Conservation (phyloP, 2,329 filamentous ascomycete genomes). For the Colletotrichum tropicale region DNA sequence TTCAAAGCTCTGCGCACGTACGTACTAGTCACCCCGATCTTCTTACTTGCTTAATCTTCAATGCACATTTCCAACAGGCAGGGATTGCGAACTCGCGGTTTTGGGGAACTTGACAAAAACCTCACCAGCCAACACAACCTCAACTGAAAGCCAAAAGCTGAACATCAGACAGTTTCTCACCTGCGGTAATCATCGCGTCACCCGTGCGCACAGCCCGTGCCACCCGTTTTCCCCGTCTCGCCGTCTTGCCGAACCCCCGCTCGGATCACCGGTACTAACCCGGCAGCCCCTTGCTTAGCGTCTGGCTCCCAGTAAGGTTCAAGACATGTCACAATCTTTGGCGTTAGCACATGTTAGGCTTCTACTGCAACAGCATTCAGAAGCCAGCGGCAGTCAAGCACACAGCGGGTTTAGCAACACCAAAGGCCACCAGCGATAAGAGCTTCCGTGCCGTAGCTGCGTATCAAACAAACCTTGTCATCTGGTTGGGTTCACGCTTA, state of each 20-base stretch:
- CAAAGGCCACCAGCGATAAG: neutral
- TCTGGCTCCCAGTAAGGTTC: neutral
- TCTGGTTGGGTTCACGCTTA: neutral
- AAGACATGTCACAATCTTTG: neutral
- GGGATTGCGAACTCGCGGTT: no score
- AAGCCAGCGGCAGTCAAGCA: neutral
- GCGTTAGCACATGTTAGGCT: neutral
- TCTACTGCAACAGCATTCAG: neutral
- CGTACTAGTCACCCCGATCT: neutral
- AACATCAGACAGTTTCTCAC: neutral
- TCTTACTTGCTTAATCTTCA: neutral
- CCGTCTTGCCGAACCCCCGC: neutral
- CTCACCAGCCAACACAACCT: neutral
- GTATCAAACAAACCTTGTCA: neutral
- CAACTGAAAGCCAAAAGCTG: neutral
- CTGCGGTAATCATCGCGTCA: neutral
- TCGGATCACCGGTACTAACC: neutral
- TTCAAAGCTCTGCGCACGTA: neutral
- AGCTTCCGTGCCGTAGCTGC: no score
- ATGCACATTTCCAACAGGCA: neutral
- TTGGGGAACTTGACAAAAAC: neutral
- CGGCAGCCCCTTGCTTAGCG: neutral
- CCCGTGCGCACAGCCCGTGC: conserved; percentile 23
- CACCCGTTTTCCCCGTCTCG: neutral
- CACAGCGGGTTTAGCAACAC: neutral